Conservation (phyloP, 345 rosid genomes). For the Brassica rapa region DNA sequence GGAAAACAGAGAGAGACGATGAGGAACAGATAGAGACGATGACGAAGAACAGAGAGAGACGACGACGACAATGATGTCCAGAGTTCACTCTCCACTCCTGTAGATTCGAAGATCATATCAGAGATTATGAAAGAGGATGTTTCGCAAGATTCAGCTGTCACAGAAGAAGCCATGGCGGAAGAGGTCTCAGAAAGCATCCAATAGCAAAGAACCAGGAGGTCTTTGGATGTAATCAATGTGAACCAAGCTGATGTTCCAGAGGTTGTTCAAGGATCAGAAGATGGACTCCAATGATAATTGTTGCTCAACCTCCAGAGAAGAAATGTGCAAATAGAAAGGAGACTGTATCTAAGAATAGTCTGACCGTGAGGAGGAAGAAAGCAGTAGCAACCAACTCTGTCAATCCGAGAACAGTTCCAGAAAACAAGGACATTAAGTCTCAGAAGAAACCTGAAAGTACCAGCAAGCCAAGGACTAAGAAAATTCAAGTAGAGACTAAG, state of each 20-base stretch:
- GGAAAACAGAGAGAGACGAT: too few relatives aligned
- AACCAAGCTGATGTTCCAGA: slow-evolving; percentile 22
- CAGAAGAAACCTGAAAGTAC: slow-evolving; percentile 60
- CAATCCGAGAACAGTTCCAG: slow-evolving; percentile 49
- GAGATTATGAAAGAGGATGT: not conserved
- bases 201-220: slow-evolving; percentile 16
- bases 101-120: too few relatives aligned
- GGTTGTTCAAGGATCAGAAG: slow-evolving; percentile 38
- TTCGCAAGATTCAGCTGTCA: slow-evolving; percentile 11
- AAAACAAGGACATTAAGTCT: slow-evolving; percentile 36
- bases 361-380: slow-evolving; percentile 45
- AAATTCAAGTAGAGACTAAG: slow-evolving; percentile 42
- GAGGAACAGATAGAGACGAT: not conserved
- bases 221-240: slow-evolving; percentile 25
- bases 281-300: slow-evolving; percentile 55
- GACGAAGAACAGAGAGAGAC: not conserved
- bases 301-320: slow-evolving; percentile 44
- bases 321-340: slow-evolving; percentile 48
- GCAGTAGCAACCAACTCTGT: slow-evolving; percentile 44
- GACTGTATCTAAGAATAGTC: slow-evolving; percentile 42
- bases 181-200: slow-evolving; percentile 17
- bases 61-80: too few relatives aligned
- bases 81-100: too few relatives aligned
- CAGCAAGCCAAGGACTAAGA: slow-evolving; percentile 48
- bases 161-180: slow-evolving; percentile 13